Conservation (phyloP, 2,329 filamentous ascomycete species). For the Claviceps arundinis region DNA sequence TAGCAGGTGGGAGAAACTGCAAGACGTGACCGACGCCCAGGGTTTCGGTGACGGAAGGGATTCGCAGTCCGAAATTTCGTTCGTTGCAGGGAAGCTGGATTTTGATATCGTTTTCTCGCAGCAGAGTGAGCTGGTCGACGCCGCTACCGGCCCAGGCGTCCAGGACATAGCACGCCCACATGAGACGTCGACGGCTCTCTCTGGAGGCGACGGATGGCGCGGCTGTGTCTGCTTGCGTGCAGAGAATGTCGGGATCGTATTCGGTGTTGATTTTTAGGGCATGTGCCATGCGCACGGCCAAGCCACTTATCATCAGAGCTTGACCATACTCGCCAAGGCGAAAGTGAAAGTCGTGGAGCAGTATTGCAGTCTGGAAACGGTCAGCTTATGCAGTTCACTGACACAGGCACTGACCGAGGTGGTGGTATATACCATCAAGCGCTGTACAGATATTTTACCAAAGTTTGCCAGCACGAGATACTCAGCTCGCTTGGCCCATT, state of each 20-base stretch:
- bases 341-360: conserved; percentile 27
- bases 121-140: conserved; percentile 24
- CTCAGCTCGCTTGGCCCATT: conserved; percentile 25
- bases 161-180: conserved; percentile 29
- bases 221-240: conserved; percentile 17
- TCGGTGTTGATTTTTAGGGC: conserved; percentile 27
- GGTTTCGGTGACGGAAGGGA: conserved; percentile 26
- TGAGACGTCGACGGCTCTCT: conserved; percentile 25
- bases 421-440: conserved; percentile 21
- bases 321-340: conserved; percentile 26
- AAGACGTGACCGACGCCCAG: conserved; percentile 26
- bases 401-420: not conserved
- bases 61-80: conserved; percentile 27
- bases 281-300: conserved; percentile 28
- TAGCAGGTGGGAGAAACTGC: conserved; percentile 25
- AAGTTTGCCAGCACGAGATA: conserved; percentile 22
- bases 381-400: not conserved
- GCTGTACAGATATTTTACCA: conserved; percentile 25
- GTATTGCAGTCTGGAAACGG: conserved; percentile 19
- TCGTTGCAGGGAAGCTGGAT: conserved; percentile 28
- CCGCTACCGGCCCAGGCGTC: conserved; percentile 28
- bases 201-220: conserved; percentile 23
- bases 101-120: conserved; percentile 27
- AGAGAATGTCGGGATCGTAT: conserved; percentile 24
- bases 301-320: conserved; percentile 27